phyloP scores from a whole-genome alignment of 1,284 basidiomycete species.

The Ustilago bromivora region DNA sequence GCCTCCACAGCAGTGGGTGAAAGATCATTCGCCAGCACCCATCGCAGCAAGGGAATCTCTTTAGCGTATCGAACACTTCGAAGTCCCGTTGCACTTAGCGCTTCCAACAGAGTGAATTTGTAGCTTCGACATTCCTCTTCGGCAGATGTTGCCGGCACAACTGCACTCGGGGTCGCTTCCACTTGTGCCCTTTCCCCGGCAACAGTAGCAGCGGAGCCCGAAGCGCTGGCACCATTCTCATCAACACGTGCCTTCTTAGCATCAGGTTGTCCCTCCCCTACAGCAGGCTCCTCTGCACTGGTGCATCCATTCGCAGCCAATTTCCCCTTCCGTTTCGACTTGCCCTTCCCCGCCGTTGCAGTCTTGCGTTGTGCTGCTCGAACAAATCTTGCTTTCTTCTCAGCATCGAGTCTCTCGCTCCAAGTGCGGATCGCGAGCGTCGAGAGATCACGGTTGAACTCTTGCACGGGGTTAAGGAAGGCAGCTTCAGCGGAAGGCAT shows the following conservation, averaged over 20 bases:
- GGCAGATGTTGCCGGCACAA: not conserved
- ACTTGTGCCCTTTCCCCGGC: not conserved
- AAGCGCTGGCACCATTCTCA: constrained; percentile 7
- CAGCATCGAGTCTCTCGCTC: constrained; percentile 80
- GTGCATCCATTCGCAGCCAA: constrained; percentile 15
- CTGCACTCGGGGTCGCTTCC: constrained; percentile 3
- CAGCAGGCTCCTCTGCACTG: not conserved
- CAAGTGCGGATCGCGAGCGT: constrained; percentile 88
- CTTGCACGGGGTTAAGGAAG: constrained; percentile 98
- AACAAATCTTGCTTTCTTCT: constrained; percentile 77
- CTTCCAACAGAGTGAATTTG: constrained; percentile 88
- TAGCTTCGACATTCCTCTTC: constrained; percentile 73
- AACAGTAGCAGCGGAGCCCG: constrained; percentile 6
- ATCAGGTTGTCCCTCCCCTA: constrained; percentile 17
- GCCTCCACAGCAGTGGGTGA: constrained; percentile 85
- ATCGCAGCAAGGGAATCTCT: constrained; percentile 93
- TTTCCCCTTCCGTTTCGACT: constrained; percentile 33
- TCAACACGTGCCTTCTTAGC: constrained; percentile 25
- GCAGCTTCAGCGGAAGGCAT: constrained; percentile 68
- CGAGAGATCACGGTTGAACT: constrained; percentile 96
- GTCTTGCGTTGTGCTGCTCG: constrained; percentile 69
- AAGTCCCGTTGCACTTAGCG: constrained; percentile 93
- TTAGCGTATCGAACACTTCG: constrained; percentile 97
- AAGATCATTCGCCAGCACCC: constrained; percentile 91
- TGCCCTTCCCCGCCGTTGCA: constrained; percentile 43